These are phyloP conservation scores for Drechslera avenae DNA, from an alignment of 2,329 filamentous ascomycete species.

Conservation along the genomic window DNA sequence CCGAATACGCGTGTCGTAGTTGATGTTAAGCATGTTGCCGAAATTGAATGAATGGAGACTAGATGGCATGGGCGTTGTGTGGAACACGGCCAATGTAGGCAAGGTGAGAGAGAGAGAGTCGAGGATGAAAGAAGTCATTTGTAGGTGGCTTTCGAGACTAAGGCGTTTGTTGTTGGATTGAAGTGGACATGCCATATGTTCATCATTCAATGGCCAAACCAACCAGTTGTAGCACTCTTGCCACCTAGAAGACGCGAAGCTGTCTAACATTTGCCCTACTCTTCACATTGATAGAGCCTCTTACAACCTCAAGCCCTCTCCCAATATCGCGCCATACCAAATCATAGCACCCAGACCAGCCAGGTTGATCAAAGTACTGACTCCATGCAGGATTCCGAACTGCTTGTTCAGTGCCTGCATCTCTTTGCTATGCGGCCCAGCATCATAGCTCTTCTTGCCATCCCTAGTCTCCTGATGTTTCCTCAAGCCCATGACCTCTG, in stretches of 20 bases:
- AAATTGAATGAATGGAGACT: too few species aligned
- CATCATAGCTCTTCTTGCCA: conserved; percentile 84
- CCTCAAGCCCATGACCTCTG: conserved; percentile 73
- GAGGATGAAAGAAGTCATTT: background rate
- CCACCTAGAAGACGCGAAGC: too few species aligned
- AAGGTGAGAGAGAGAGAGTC: too few species aligned
- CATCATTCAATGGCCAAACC: conserved; percentile 3
- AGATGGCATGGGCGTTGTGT: too few species aligned
- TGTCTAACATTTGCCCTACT: background rate
- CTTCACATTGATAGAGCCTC: background rate
- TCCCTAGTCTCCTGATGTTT: conserved; percentile 86
- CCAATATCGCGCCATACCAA: conserved; percentile 78
- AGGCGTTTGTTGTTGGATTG: conserved; percentile 1
- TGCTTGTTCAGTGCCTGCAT: conserved; percentile 64
- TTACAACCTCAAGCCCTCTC: conserved; percentile 35
- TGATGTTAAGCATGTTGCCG: background rate
- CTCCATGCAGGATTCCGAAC: conserved; percentile 80
- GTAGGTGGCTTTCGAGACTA: background rate
- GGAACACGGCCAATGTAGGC: too few species aligned
- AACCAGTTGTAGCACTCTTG: background rate
- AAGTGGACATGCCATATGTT: background rate
- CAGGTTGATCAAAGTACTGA: conserved; percentile 81
- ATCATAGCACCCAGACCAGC: conserved; percentile 70
- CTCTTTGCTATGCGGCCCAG: conserved; percentile 78
- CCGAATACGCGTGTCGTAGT: background rate